Evolutionary conservation across 2,329 filamentous ascomycete genomes (phyloP).

Genomic region (Aspergillus sp.): DNA sequence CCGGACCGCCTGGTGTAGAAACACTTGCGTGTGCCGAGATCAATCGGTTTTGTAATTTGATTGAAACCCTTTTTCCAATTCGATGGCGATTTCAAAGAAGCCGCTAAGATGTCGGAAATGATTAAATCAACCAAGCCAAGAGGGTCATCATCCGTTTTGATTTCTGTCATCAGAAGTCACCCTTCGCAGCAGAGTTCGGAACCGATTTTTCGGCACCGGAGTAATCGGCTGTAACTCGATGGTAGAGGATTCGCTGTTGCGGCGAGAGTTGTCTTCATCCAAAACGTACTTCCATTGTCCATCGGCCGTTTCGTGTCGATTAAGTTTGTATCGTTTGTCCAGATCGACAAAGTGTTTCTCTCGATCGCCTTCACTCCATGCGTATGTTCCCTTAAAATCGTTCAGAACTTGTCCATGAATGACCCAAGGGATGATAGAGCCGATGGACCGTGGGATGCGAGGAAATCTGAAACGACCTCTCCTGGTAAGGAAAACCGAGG

Average conservation of each 20-base stretch:
- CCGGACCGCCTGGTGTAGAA: too few species aligned
- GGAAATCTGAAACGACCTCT: constrained; percentile 16
- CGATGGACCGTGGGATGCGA: constrained; percentile 22
- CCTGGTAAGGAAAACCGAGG: constrained; percentile 22
- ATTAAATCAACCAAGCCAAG: background rate
- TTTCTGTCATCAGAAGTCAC: background rate
- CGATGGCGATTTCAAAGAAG: background rate
- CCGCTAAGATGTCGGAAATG: background rate
- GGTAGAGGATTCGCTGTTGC: background rate
- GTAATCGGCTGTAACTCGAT: background rate
- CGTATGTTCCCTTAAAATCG: constrained; percentile 16
- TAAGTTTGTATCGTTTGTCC: constrained; percentile 13
- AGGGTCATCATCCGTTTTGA: background rate
- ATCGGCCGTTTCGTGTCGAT: background rate
- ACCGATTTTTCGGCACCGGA: background rate
- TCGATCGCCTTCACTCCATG: constrained; percentile 14
- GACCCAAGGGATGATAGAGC: constrained; percentile 23
- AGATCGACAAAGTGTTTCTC: constrained; percentile 14
- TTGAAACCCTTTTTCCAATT: background rate
- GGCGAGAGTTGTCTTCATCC: constrained; percentile 7
- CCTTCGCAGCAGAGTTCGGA: background rate
- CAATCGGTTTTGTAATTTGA: background rate
- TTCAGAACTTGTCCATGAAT: constrained; percentile 17
- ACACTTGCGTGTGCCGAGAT: too few species aligned
- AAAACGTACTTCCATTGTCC: constrained; percentile 9